Conservation (phyloP, 768 basidiomycete species). For the Agaricus bisporus region DNA sequence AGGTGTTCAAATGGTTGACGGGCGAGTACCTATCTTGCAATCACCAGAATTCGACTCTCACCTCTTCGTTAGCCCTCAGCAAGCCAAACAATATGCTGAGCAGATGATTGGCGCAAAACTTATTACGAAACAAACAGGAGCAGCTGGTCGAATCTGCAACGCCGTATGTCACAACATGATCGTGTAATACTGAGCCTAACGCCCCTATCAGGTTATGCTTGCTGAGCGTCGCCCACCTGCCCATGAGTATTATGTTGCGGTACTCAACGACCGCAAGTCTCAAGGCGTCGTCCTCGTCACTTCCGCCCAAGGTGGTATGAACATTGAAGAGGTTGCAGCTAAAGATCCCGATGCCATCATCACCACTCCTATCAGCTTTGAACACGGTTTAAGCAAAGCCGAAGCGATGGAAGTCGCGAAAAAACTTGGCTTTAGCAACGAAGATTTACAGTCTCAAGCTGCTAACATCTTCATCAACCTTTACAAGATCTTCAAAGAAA, state of each 20-base stretch:
- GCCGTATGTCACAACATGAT: constrained; percentile 49
- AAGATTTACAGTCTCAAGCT: constrained; percentile 70
- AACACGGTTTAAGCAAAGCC: constrained; percentile 68
- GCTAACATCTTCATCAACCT: constrained; percentile 92
- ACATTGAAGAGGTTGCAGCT: constrained; percentile 98
- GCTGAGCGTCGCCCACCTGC: constrained; percentile 90
- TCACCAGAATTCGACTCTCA: not conserved
- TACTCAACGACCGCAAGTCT: constrained; percentile 88
- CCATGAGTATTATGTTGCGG: constrained; percentile 97
- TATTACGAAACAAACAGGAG: constrained; percentile 98
- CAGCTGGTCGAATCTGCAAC: constrained; percentile 88
- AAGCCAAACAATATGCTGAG: constrained; percentile 79
- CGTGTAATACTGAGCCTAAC: not conserved
- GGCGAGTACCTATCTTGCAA: constrained; percentile 35
- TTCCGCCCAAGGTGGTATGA: constrained; percentile 97
- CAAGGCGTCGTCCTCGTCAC: constrained; percentile 91
- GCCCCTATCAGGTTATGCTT: constrained; percentile 76
- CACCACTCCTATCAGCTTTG: constrained; percentile 85
- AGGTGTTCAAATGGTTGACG: constrained; percentile 91
- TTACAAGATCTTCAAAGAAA: constrained; percentile 96
- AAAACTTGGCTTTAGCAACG: constrained; percentile 83
- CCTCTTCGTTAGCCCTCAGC: constrained; percentile 54
- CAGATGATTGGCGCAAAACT: constrained; percentile 95
- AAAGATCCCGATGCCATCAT: constrained; percentile 94
- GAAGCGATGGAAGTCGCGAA: constrained; percentile 76